Conservation (phyloP, 345 rosid genomes). For the Citrus reticulata region DNA sequence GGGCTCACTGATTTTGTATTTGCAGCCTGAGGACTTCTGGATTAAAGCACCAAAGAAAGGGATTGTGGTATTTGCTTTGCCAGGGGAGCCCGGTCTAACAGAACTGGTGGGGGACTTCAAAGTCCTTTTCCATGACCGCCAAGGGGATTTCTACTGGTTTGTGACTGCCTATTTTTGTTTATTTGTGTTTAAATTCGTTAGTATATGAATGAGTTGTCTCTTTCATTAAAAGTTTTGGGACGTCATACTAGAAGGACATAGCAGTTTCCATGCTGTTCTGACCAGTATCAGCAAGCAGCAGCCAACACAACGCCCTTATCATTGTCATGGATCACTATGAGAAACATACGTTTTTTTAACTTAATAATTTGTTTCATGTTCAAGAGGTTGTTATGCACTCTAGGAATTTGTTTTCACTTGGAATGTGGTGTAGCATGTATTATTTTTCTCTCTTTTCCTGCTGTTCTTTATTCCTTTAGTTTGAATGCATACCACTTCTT, state of each 20-base stretch:
- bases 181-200: neutral
- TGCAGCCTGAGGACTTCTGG: conserved; percentile 96
- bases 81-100: conserved; percentile 91
- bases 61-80: conserved; percentile 80
- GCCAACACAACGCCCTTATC: neutral
- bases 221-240: neutral
- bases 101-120: conserved; percentile 83
- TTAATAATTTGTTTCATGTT: neutral
- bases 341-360: neutral
- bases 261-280: neutral
- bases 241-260: neutral
- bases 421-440: neutral
- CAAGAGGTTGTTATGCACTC: neutral
- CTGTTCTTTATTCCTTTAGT: neutral
- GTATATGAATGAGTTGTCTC: neutral
- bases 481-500: neutral
- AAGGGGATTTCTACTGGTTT: conserved; percentile 95
- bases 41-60: conserved; percentile 89
- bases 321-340: neutral
- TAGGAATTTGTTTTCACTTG: neutral
- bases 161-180: conserved; percentile 5
- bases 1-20: neutral
- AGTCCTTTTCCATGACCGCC: conserved; percentile 81
- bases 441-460: neutral
- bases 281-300: neutral